A percentile compares a stretch with the other conserved stretches of the same genome.
Conservation (phyloP, 805 yeast species). For the Priceomyces medius region DNA sequence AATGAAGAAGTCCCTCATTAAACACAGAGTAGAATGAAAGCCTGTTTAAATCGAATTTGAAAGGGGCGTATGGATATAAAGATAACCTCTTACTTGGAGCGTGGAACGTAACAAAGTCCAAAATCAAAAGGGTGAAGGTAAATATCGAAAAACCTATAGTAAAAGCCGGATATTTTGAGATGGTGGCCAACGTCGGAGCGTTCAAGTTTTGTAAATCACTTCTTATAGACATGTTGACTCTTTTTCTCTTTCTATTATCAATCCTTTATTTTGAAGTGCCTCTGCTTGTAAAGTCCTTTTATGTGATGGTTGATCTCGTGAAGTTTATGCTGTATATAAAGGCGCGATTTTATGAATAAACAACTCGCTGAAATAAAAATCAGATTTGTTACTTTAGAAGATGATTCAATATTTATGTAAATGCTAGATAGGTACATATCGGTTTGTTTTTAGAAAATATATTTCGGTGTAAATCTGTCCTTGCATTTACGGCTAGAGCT, state of each 20-base stretch:
- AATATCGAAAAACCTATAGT: slow-evolving; percentile 62
- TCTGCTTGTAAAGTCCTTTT: not conserved
- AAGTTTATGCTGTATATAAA: no score
- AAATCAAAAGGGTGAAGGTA: slow-evolving; percentile 43
- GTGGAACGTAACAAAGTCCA: slow-evolving; percentile 27
- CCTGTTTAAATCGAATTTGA: slow-evolving; percentile 44
- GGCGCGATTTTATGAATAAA: no score
- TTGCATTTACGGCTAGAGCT: no score
- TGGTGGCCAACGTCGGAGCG: slow-evolving; percentile 5
- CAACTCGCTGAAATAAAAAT: no score
- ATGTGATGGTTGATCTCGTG: no score
- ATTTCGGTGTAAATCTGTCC: no score
- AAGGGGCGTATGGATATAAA: slow-evolving; percentile 56
- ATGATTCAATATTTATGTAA: no score
- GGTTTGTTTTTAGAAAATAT: no score
- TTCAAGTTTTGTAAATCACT: not conserved
- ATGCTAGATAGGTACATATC: no score
- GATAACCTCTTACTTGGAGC: slow-evolving; percentile 36
- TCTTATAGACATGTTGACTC: not conserved
- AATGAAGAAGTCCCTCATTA: slow-evolving; percentile 61
- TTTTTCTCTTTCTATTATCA: no score
- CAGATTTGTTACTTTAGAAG: no score
- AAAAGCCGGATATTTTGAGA: slow-evolving; percentile 50
- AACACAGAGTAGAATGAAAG: slow-evolving; percentile 73
- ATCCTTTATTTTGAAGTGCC: not conserved